Evolutionary conservation across 2,329 filamentous ascomycete species (phyloP).

Genomic region (Fusarium pseudocircinatum): DNA sequence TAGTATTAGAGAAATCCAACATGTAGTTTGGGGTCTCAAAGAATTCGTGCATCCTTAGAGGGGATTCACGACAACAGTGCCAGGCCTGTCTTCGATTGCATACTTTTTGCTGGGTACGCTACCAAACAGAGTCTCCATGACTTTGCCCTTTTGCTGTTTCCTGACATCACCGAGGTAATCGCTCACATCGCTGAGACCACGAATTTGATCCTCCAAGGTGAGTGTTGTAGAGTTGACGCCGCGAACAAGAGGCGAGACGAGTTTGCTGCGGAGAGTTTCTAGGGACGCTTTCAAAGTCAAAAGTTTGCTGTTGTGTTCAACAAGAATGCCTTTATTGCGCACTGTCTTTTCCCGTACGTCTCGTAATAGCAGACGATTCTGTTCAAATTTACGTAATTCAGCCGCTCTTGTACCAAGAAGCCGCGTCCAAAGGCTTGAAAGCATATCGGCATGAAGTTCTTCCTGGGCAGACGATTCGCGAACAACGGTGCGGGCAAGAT

Average conservation of each 20-base stretch:
- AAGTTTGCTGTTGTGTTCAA: constrained; percentile 87
- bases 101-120: constrained; percentile 48
- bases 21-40: neutral
- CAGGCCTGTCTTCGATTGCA: constrained; percentile 46
- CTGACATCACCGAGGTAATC: constrained; percentile 79
- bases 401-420: constrained; percentile 80
- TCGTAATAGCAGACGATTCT: constrained; percentile 82
- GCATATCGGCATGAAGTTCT: constrained; percentile 79
- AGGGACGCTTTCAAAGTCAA: constrained; percentile 86
- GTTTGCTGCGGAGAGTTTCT: constrained; percentile 82
- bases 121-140: constrained; percentile 83
- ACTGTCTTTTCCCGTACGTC: constrained; percentile 86
- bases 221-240: constrained; percentile 74
- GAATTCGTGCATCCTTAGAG: constrained; percentile 1
- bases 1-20: neutral
- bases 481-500: constrained; percentile 84
- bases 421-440: constrained; percentile 85
- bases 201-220: constrained; percentile 85
- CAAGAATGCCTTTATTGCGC: constrained; percentile 84
- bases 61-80: constrained; percentile 29
- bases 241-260: constrained; percentile 85
- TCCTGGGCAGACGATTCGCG: constrained; percentile 87
- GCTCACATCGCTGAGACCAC: constrained; percentile 82
- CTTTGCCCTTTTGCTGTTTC: constrained; percentile 81
- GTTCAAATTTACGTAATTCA: constrained; percentile 88